phyloP scores from a whole-genome alignment of 768 basidiomycete genomes.

The Hericium rajendrae region DNA sequence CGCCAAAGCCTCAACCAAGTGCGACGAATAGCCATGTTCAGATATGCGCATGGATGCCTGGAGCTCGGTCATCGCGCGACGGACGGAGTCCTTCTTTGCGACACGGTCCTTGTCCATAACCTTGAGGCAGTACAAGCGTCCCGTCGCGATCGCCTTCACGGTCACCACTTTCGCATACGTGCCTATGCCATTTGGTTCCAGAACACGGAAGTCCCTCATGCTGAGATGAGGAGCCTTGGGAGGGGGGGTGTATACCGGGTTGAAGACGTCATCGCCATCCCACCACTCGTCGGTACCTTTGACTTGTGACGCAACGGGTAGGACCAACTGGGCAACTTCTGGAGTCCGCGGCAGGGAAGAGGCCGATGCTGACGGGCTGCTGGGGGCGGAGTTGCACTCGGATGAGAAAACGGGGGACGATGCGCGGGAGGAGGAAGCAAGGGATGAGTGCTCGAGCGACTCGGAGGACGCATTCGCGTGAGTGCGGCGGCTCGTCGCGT shows the following conservation, averaged over 20 bases:
- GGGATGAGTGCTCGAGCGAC: not conserved
- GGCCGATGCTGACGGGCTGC: not conserved
- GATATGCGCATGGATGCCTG: not conserved
- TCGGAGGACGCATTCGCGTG: too few species aligned
- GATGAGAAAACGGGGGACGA: not conserved
- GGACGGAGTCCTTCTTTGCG: not conserved
- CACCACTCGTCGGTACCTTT: not conserved
- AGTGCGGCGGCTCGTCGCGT: too few species aligned
- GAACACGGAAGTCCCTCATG: not conserved
- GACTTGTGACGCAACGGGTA: too few species aligned
- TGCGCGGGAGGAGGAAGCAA: not conserved
- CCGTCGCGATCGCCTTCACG: not conserved
- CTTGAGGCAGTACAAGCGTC: not conserved
- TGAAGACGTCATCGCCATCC: conserved; percentile 3
- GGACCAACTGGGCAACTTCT: too few species aligned
- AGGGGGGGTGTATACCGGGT: not conserved
- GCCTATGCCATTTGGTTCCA: not conserved
- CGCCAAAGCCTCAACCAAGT: conserved; percentile 3
- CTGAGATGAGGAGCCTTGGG: not conserved
- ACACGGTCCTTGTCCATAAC: not conserved
- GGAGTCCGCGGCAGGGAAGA: too few species aligned
- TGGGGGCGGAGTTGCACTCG: not conserved
- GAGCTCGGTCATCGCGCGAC: not conserved
- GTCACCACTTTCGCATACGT: not conserved
- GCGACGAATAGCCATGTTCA: not conserved